Percentiles rank a stretch among this genome's conserved stretches.
These are phyloP conservation scores for Penicillium sp. DNA, from an alignment of 2,329 filamentous ascomycete genomes.

Conservation along the genomic window DNA sequence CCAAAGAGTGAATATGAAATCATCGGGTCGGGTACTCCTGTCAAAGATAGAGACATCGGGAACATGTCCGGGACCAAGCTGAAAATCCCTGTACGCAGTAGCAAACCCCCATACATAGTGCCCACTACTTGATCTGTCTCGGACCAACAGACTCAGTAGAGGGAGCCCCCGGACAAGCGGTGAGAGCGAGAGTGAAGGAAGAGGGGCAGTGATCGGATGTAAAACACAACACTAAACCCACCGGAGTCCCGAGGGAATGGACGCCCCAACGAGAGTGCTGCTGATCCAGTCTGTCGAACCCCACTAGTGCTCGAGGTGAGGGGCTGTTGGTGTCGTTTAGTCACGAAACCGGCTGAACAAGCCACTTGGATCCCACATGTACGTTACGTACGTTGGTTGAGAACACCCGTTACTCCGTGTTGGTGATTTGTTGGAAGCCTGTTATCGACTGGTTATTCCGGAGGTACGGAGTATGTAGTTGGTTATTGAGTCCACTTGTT, in stretches of 20 bases:
- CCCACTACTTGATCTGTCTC: background rate
- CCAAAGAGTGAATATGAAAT: background rate
- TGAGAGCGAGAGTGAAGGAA: conserved; percentile 11
- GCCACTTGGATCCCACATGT: conserved; percentile 17
- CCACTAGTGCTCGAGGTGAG: conserved; percentile 14
- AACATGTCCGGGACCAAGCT: background rate
- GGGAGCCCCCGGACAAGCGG: conserved; percentile 21
- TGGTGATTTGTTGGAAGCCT: conserved; percentile 9
- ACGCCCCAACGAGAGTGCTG: conserved; percentile 21
- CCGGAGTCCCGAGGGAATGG: conserved; percentile 21
- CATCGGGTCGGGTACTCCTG: conserved; percentile 6
- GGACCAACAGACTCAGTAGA: background rate
- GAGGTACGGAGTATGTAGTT: too few species aligned
- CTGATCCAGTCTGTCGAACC: conserved; percentile 22
- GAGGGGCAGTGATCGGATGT: conserved; percentile 11
- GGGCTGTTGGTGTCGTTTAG: conserved; percentile 8
- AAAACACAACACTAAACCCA: conserved; percentile 10
- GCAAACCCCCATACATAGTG: conserved; percentile 10
- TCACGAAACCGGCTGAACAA: conserved; percentile 14
- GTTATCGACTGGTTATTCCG: conserved; percentile 1
- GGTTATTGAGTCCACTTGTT: conserved; percentile 2
- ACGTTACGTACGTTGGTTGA: conserved; percentile 15
- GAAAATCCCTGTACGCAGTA: conserved; percentile 9
- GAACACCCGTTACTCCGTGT: conserved; percentile 6
- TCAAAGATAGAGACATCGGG: too few species aligned